A percentile compares a stretch with the other conserved stretches of the same genome.
Conservation (phyloP, 352 stramenopile genomes). For the Phytophthora sojae region DNA sequence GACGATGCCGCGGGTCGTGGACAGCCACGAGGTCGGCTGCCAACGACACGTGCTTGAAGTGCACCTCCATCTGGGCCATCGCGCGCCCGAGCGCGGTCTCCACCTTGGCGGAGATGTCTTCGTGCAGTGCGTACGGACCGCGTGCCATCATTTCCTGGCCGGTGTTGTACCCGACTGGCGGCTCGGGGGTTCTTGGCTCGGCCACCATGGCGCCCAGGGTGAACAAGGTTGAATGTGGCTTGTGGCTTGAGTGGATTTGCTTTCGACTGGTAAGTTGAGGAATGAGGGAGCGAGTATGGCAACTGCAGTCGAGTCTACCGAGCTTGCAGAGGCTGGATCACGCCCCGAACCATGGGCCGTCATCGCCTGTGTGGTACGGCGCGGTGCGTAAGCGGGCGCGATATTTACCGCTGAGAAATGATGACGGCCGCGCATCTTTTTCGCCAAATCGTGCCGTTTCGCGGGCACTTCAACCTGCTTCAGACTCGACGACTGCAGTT, state of each 20-base stretch:
- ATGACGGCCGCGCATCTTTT: slow-evolving; percentile 8
- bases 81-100: slow-evolving; percentile 50
- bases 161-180: slow-evolving; percentile 39
- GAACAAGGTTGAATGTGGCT: background rate
- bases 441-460: background rate
- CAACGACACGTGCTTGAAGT: slow-evolving; percentile 59
- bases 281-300: slow-evolving; percentile 3
- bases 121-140: slow-evolving; percentile 46
- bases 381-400: slow-evolving; percentile 11
- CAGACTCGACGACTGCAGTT: too few species aligned
- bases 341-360: slow-evolving; percentile 4
- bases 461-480: background rate
- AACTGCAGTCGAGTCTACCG: background rate
- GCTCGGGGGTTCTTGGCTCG: slow-evolving; percentile 7
- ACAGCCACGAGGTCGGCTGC: slow-evolving; percentile 50
- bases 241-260: slow-evolving; percentile 2
- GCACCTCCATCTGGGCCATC: slow-evolving; percentile 65
- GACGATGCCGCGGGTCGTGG: slow-evolving; percentile 31
- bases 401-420: slow-evolving; percentile 14
- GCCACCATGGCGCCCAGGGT: slow-evolving; percentile 7
- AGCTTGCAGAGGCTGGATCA: slow-evolving; percentile 5
- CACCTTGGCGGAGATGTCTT: slow-evolving; percentile 50
- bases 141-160: slow-evolving; percentile 42
- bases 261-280: slow-evolving; percentile 8
- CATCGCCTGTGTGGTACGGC: slow-evolving; percentile 13